A percentile compares a stretch with the other conserved stretches of the same genome.
phyloP scores from a whole-genome alignment of 176 grass and related monocot species.

The Aegilops sharonensis region DNA sequence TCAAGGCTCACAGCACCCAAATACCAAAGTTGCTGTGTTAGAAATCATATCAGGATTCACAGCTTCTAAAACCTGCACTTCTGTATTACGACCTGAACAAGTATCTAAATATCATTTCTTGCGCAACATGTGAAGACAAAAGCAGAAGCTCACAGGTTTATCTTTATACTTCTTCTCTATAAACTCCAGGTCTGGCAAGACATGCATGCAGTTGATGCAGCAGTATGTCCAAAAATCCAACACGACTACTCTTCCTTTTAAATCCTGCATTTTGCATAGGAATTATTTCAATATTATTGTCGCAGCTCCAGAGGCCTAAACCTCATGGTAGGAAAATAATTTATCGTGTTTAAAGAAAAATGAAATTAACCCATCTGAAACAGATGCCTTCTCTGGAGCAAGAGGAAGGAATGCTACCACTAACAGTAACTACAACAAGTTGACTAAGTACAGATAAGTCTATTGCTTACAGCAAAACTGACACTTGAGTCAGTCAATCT shows the following conservation, averaged over 20 bases:
- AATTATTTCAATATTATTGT: neutral
- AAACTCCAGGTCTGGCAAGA: slow-evolving; percentile 89
- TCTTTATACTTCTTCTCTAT: slow-evolving; percentile 85
- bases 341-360: neutral
- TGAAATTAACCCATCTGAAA: neutral
- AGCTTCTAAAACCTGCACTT: neutral
- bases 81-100: neutral
- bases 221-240: slow-evolving; percentile 99
- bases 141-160: slow-evolving; percentile 67
- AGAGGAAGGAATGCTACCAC: slow-evolving; percentile 19
- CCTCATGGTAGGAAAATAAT: slow-evolving; percentile 11
- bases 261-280: slow-evolving; percentile 57
- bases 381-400: neutral
- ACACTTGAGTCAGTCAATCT: neutral
- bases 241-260: slow-evolving; percentile 85
- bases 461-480: neutral
- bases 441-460: neutral
- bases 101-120: neutral
- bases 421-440: neutral
- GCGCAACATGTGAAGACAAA: slow-evolving; percentile 12
- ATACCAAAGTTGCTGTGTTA: neutral
- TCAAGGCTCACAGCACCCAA: slow-evolving; percentile 2
- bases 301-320: slow-evolving; percentile 20
- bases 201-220: slow-evolving; percentile 99
- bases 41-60: neutral